Conservation (phyloP, 129 eudicot species). For the carrot (Daucus carota) region DH1_v3.0 NC_030384.2:21781501-21782000, state of each 20-base stretch:
- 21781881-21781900: too few relatives aligned
- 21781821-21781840: background rate
- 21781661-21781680: background rate
- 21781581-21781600: background rate
- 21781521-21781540: too few relatives aligned
- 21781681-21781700: background rate
- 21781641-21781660: background rate
- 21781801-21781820: too few relatives aligned
- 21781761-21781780: too few relatives aligned
- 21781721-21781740: background rate
- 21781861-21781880: too few relatives aligned
- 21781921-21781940: too few relatives aligned
- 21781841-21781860: too few relatives aligned
- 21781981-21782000: too few relatives aligned
- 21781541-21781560: background rate
- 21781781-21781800: too few relatives aligned
- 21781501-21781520: too few relatives aligned
- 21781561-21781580: background rate
- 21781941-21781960: too few relatives aligned
- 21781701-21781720: background rate
- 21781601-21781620: background rate
- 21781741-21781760: background rate
- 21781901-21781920: background rate
- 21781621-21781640: background rate
- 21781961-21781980: too few relatives aligned